phyloP scores from a whole-genome alignment of 1,284 basidiomycete species.

The Trichosporon sp. region DNA sequence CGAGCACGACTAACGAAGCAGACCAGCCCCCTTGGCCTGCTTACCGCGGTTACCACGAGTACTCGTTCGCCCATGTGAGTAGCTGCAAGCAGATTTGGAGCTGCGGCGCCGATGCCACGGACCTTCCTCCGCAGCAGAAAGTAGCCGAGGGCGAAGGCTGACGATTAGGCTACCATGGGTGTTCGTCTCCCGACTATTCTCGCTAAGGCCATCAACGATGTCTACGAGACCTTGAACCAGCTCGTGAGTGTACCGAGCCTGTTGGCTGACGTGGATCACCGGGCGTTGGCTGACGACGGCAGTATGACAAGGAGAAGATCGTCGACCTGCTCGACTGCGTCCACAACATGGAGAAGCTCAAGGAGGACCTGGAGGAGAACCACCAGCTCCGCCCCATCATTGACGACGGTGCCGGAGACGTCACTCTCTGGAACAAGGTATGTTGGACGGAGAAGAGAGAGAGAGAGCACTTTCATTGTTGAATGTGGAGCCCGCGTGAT shows the following conservation, averaged over 20 bases:
- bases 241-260: background rate
- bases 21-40: slow-evolving; percentile 96
- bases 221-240: slow-evolving; percentile 82
- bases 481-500: background rate
- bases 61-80: slow-evolving; percentile 75
- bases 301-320: slow-evolving; percentile 74
- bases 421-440: slow-evolving; percentile 91
- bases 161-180: slow-evolving; percentile 70
- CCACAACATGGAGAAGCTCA: slow-evolving; percentile 75
- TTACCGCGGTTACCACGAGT: slow-evolving; percentile 90
- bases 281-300: slow-evolving; percentile 23
- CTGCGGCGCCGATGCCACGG: background rate
- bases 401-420: slow-evolving; percentile 89
- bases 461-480: too few species aligned
- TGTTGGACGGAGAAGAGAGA: too few species aligned
- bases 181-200: slow-evolving; percentile 89
- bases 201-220: slow-evolving; percentile 92
- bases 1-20: slow-evolving; percentile 18
- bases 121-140: background rate
- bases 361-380: slow-evolving; percentile 72
- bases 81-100: slow-evolving; percentile 1
- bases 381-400: slow-evolving; percentile 76
- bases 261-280: background rate
- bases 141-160: too few species aligned
- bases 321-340: slow-evolving; percentile 82